phyloP scores from a whole-genome alignment of 352 stramenopile species.

The Blastocystis sp. region DNA sequence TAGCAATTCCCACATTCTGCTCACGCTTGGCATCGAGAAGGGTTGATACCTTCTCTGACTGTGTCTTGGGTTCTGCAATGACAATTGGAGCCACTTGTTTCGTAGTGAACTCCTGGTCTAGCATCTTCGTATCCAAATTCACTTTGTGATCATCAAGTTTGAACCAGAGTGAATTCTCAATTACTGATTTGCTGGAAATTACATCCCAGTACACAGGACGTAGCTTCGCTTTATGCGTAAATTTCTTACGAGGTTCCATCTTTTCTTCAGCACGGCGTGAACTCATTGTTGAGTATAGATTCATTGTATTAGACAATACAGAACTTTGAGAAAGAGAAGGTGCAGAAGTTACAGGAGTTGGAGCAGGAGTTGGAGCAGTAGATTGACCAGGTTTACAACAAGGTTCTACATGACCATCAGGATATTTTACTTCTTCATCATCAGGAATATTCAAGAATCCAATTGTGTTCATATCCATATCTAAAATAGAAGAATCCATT shows the following conservation, averaged over 20 bases:
- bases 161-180: slow-evolving; percentile 22
- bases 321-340: neutral
- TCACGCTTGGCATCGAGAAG: slow-evolving; percentile 64
- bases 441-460: slow-evolving; percentile 30
- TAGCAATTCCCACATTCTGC: slow-evolving; percentile 65
- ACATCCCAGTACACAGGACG: slow-evolving; percentile 34
- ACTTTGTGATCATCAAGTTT: neutral
- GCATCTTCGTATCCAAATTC: slow-evolving; percentile 6
- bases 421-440: neutral
- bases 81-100: neutral
- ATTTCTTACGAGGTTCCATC: neutral
- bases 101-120: neutral
- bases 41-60: slow-evolving; percentile 59
- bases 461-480: slow-evolving; percentile 63
- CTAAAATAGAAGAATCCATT: slow-evolving; percentile 71
- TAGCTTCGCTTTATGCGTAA: neutral
- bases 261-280: neutral
- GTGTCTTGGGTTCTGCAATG: neutral
- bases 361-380: neutral
- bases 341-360: neutral
- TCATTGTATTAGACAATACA: neutral
- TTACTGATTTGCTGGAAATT: neutral
- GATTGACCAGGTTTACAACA: neutral
- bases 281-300: neutral
- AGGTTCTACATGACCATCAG: slow-evolving; percentile 17